A percentile compares a stretch with the other conserved stretches of the same genome.
Conservation (phyloP, 192 early-diverging fungal genomes). For the Backusella tuberculispora region DNA sequence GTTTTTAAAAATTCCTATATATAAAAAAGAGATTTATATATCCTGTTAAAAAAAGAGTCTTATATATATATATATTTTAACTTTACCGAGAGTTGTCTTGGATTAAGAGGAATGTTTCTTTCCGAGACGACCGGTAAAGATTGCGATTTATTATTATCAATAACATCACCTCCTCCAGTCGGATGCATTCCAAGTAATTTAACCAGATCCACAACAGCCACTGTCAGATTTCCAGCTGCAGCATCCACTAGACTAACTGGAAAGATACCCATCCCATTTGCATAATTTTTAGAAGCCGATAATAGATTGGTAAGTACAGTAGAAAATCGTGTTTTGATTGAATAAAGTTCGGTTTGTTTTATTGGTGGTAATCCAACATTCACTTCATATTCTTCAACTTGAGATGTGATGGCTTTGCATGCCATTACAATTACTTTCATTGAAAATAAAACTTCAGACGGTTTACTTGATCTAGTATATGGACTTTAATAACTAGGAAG, state of each 20-base stretch:
- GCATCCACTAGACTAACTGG: slow-evolving; percentile 79
- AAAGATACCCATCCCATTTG: slow-evolving; percentile 66
- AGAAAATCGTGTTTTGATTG: slow-evolving; percentile 67
- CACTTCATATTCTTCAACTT: slow-evolving; percentile 73
- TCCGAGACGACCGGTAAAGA: not conserved
- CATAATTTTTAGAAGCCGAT: slow-evolving; percentile 76
- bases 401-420: slow-evolving; percentile 83
- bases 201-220: slow-evolving; percentile 80
- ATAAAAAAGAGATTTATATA: slow-evolving; percentile 15
- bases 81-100: slow-evolving; percentile 11
- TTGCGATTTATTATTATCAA: not conserved
- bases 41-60: slow-evolving; percentile 55
- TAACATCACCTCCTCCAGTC: not conserved
- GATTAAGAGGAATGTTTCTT: not conserved
- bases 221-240: slow-evolving; percentile 79
- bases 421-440: slow-evolving; percentile 85
- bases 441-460: slow-evolving; percentile 75
- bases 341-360: slow-evolving; percentile 53
- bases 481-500: not conserved
- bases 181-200: slow-evolving; percentile 44
- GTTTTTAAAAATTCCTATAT: slow-evolving; percentile 63
- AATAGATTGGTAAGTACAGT: slow-evolving; percentile 69
- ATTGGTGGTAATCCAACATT: slow-evolving; percentile 50
- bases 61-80: slow-evolving; percentile 7
- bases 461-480: slow-evolving; percentile 60